Evolutionary conservation across 2,329 filamentous ascomycete species (phyloP).

Genomic region (Raffaelea albimanens): DNA sequence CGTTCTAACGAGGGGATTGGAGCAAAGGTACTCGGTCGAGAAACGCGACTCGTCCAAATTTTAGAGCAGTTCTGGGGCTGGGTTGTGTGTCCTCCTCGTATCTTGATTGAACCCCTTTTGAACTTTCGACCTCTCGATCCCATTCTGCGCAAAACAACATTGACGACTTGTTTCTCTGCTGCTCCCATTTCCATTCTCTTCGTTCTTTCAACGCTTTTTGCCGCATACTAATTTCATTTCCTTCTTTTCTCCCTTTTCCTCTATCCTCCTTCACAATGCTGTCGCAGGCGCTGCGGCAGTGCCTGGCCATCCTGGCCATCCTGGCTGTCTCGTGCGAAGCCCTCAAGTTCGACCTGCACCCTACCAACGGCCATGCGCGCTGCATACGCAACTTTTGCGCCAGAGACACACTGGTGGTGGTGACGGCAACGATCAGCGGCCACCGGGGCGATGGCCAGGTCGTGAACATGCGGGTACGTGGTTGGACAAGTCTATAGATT

Average conservation of each 20-base stretch:
- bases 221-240: not conserved
- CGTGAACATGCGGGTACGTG: conserved; percentile 88
- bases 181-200: not conserved
- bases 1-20: too few species aligned
- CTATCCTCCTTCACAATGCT: conserved; percentile 5
- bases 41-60: not conserved
- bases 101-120: not conserved
- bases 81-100: too few species aligned
- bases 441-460: conserved; percentile 81
- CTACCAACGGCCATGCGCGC: conserved; percentile 59
- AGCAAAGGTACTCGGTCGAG: too few species aligned
- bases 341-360: conserved; percentile 88
- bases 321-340: conserved; percentile 49
- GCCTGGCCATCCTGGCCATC: conserved; percentile 48
- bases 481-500: conserved; percentile 17
- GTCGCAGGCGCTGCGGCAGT: conserved; percentile 43
- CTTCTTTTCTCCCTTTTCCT: not conserved
- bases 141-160: too few species aligned
- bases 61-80: not conserved
- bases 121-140: too few species aligned
- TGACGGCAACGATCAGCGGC: conserved; percentile 84
- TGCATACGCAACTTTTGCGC: conserved; percentile 96
- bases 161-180: too few species aligned
- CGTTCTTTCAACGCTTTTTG: not conserved
- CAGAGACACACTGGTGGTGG: conserved; percentile 87